phyloP scores from a whole-genome alignment of 371 early-diverging fungal species.

The Apophysomyces ossiformis region DNA sequence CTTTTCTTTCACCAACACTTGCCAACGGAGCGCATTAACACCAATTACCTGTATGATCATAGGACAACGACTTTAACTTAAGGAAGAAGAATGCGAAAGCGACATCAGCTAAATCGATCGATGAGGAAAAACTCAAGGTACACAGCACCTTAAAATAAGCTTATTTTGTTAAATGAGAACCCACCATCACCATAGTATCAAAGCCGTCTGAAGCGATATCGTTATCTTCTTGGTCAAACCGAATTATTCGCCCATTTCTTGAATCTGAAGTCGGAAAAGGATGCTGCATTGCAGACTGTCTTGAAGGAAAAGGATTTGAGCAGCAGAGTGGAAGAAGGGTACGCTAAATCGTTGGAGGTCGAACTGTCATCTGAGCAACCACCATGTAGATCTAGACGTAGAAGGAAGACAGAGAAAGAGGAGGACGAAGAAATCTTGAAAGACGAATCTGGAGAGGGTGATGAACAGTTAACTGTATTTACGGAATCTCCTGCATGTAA shows the following conservation, averaged over 20 bases:
- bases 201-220: constrained; percentile 61
- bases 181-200: constrained; percentile 32
- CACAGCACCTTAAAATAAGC: neutral
- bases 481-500: constrained; percentile 89
- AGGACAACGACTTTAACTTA: neutral
- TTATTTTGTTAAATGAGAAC: neutral
- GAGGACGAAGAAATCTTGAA: constrained; percentile 90
- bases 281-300: constrained; percentile 47
- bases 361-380: neutral
- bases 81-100: neutral
- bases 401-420: constrained; percentile 95
- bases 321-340: constrained; percentile 48
- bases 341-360: constrained; percentile 1
- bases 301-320: constrained; percentile 47
- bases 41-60: neutral
- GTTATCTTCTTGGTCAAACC: constrained; percentile 91
- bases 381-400: constrained; percentile 66
- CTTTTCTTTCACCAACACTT: neutral
- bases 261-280: constrained; percentile 55
- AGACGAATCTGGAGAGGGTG: constrained; percentile 70
- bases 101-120: neutral
- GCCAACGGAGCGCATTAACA: neutral
- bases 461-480: constrained; percentile 69
- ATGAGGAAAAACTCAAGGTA: constrained; percentile 5
- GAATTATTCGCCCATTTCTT: constrained; percentile 74